Conservation (phyloP, 371 early-diverging fungal genomes). For the Mucor saturninus region DNA sequence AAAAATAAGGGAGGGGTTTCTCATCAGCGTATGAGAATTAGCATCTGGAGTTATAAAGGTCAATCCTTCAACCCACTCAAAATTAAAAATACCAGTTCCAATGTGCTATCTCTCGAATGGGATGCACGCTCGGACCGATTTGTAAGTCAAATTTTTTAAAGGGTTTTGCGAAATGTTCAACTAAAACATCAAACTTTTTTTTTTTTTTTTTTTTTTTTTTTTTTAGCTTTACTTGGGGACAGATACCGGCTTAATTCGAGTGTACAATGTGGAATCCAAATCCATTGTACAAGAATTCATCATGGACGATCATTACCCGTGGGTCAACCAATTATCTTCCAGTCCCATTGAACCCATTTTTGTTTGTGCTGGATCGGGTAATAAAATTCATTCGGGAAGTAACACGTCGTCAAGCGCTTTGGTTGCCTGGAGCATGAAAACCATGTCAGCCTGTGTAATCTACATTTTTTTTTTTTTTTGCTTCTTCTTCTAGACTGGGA, state of each 20-base stretch:
- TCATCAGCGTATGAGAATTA: background rate
- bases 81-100: slow-evolving; percentile 50
- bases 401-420: slow-evolving; percentile 43
- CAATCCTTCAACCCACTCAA: slow-evolving; percentile 56
- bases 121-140: slow-evolving; percentile 61
- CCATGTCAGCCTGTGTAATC: slow-evolving; percentile 58
- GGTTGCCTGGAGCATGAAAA: slow-evolving; percentile 66
- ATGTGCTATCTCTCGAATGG: slow-evolving; percentile 66
- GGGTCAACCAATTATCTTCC: slow-evolving; percentile 59
- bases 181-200: background rate
- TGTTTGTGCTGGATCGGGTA: slow-evolving; percentile 55
- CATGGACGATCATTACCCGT: slow-evolving; percentile 57
- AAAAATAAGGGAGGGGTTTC: background rate
- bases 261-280: slow-evolving; percentile 64
- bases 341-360: slow-evolving; percentile 66
- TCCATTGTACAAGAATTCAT: slow-evolving; percentile 65
- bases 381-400: slow-evolving; percentile 25
- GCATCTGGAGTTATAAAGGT: slow-evolving; percentile 59
- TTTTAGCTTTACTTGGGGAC: slow-evolving; percentile 62
- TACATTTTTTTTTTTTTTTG: too few relatives aligned
- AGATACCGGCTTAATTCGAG: slow-evolving; percentile 56
- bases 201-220: background rate
- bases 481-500: too few relatives aligned
- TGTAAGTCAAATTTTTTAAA: slow-evolving; percentile 30
- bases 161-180: background rate